Percentiles rank a stretch among this genome's conserved stretches.
Evolutionary conservation across 176 grass and related monocot species (phyloP).

Genomic region (Oryza meyeriana): DNA sequence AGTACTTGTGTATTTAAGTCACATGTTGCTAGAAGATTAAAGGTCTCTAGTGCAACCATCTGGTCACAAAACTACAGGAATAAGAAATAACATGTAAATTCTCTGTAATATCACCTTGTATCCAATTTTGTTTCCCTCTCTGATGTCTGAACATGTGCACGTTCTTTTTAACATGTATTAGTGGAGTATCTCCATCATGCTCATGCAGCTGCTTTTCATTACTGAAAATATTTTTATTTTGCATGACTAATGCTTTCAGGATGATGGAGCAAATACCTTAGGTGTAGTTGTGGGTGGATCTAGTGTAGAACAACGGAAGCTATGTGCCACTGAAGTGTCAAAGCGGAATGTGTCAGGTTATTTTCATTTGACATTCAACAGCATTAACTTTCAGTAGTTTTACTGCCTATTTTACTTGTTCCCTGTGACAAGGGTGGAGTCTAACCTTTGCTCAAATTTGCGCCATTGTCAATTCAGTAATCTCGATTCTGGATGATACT

Average conservation of each 20-base stretch:
- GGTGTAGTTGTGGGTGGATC: conserved; percentile 88
- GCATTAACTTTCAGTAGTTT: conserved; percentile 1
- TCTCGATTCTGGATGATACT: neutral
- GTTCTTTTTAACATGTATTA: neutral
- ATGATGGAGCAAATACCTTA: conserved; percentile 57
- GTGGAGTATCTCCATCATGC: neutral
- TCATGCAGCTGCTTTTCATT: neutral
- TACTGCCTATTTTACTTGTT: neutral
- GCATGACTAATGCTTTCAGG: conserved; percentile 40
- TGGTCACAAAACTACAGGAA: neutral
- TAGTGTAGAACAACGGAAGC: conserved; percentile 62
- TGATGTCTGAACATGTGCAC: neutral
- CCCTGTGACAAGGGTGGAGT: neutral
- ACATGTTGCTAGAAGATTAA: neutral
- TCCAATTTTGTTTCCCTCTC: neutral
- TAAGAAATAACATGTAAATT: neutral
- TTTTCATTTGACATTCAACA: neutral
- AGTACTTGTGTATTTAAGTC: neutral
- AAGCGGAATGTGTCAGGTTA: conserved; percentile 86
- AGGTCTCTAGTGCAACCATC: neutral
- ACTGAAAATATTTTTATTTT: neutral
- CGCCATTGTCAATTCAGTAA: neutral
- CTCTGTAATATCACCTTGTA: neutral
- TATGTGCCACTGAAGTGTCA: conserved; percentile 79
- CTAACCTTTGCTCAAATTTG: neutral